Conservation (phyloP, 805 yeast genomes). For the Yamadazyma phyllophila region DNA sequence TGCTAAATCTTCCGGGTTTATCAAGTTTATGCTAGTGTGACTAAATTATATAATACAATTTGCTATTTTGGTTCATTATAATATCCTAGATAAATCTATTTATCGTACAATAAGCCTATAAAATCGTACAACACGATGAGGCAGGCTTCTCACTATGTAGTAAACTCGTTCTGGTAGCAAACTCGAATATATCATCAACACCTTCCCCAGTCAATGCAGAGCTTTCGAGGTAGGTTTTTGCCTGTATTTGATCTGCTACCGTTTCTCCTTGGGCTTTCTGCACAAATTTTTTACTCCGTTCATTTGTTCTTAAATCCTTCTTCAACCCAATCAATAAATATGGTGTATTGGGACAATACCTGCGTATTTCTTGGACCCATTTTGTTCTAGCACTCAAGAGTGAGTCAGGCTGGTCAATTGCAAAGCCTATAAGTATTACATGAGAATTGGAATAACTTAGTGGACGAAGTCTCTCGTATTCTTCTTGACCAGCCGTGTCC, state of each 20-base stretch:
- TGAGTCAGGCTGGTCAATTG: constrained; percentile 82
- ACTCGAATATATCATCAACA: constrained; percentile 90
- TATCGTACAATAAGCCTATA: constrained; percentile 12
- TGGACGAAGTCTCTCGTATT: constrained; percentile 86
- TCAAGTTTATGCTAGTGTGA: background rate
- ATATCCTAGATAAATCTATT: no score
- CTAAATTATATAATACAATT: background rate
- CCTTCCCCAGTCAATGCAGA: constrained; percentile 93
- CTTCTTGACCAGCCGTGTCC: constrained; percentile 98
- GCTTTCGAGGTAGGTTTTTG: constrained; percentile 80
- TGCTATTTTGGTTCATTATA: no score
- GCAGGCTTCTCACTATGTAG: constrained; percentile 34
- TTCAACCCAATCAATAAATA: constrained; percentile 79
- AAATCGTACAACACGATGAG: constrained; percentile 33
- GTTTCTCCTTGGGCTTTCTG: constrained; percentile 59
- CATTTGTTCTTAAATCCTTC: constrained; percentile 64
- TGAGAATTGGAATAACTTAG: constrained; percentile 85
- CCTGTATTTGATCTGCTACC: constrained; percentile 78
- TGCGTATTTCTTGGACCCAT: constrained; percentile 83
- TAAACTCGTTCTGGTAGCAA: constrained; percentile 81
- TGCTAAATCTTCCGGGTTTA: background rate
- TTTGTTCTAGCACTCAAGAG: constrained; percentile 76
- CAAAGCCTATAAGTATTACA: constrained; percentile 81
- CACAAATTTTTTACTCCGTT: constrained; percentile 45
- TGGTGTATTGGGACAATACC: constrained; percentile 80